Conservation (phyloP, 768 basidiomycete species). For the Xerocomellus amylosporus region DNA sequence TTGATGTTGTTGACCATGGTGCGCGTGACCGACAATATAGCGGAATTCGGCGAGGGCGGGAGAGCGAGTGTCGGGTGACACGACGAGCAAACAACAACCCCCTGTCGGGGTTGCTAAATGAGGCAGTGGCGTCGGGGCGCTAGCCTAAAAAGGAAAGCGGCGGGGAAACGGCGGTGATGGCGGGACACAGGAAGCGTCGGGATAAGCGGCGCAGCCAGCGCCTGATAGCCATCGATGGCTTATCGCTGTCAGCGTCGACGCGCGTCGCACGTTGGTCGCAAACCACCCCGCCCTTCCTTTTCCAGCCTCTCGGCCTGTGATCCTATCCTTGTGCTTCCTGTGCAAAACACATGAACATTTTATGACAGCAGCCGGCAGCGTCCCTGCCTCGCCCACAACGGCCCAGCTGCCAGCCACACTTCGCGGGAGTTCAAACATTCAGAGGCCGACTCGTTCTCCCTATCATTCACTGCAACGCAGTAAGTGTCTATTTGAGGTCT, state of each 20-base stretch:
- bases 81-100: conserved; percentile 11
- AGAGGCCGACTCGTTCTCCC: too few species aligned
- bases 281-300: conserved; percentile 7
- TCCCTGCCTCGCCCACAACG: not conserved
- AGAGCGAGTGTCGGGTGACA: conserved; percentile 23
- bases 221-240: conserved; percentile 14
- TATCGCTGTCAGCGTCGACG: conserved; percentile 13
- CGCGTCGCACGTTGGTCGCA: conserved; percentile 14
- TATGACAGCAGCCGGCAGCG: not conserved
- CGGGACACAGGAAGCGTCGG: conserved; percentile 18
- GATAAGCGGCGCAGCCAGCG: conserved; percentile 8
- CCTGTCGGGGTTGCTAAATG: conserved; percentile 18
- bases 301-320: not conserved
- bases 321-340: conserved; percentile 1
- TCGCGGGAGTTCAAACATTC: too few species aligned
- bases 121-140: conserved; percentile 22
- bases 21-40: conserved; percentile 15
- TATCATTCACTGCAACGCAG: too few species aligned
- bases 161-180: conserved; percentile 24
- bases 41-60: conserved; percentile 24
- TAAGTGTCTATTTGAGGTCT: too few species aligned
- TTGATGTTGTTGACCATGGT: conserved; percentile 1
- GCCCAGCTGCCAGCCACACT: too few species aligned
- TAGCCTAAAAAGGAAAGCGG: conserved; percentile 15
- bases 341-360: not conserved